Evolutionary conservation across 768 basidiomycete species (phyloP).

Genomic region (Kwoniella sp.): DNA sequence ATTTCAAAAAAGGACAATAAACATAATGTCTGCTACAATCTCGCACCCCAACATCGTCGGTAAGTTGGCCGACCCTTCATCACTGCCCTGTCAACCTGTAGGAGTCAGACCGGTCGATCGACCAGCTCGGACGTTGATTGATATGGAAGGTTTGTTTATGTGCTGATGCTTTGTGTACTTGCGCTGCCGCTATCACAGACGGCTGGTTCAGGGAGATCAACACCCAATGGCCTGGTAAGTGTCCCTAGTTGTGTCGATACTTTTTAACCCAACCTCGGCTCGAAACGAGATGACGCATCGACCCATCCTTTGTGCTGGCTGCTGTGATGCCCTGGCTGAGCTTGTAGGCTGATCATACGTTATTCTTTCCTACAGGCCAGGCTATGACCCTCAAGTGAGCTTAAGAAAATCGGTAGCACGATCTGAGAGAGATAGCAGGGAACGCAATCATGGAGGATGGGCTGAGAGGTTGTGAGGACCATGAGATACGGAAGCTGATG

Average conservation of each 20-base stretch:
- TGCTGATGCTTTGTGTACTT: not conserved
- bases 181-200: slow-evolving; percentile 62
- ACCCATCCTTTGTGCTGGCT: slow-evolving; percentile 20
- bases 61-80: slow-evolving; percentile 28
- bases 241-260: not conserved
- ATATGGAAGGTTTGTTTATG: not conserved
- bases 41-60: slow-evolving; percentile 57
- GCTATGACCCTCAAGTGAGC: slow-evolving; percentile 83
- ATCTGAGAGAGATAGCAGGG: no score
- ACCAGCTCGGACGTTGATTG: not conserved
- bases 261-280: no score
- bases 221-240: slow-evolving; percentile 78
- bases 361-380: slow-evolving; percentile 64
- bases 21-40: slow-evolving; percentile 45
- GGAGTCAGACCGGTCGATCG: not conserved
- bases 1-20: slow-evolving; percentile 1
- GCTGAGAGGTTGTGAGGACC: slow-evolving; percentile 1
- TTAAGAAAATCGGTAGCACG: no score
- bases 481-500: slow-evolving; percentile 7
- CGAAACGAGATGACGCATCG: no score
- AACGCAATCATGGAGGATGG: no score
- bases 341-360: not conserved
- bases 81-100: not conserved
- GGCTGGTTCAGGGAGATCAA: slow-evolving; percentile 97
- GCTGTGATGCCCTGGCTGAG: not conserved